Percentiles rank a stretch among this genome's conserved stretches.
Evolutionary conservation across 2,329 filamentous ascomycete species (phyloP).

Genomic region (Stemphylium vesicarium): DNA sequence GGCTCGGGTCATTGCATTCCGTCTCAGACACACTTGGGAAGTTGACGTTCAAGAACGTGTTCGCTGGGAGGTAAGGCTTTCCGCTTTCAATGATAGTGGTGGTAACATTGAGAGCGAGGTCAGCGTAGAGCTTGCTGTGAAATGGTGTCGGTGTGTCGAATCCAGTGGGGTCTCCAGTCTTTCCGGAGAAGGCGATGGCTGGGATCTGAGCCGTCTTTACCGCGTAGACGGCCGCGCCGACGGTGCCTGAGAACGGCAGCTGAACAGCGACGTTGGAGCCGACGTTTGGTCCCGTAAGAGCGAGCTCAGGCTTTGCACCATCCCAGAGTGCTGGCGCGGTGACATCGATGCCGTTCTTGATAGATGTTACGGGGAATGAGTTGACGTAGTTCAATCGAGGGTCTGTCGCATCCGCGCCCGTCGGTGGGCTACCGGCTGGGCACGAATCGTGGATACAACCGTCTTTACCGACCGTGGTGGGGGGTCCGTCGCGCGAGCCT

Average conservation of each 20-base stretch:
- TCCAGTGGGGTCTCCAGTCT: conserved; percentile 56
- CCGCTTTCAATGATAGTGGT: conserved; percentile 62
- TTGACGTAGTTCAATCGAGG: conserved; percentile 74
- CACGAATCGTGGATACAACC: conserved; percentile 70
- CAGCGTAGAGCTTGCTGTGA: conserved; percentile 67
- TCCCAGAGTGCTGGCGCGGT: conserved; percentile 63
- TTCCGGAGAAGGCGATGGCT: conserved; percentile 71
- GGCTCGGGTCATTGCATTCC: conserved; percentile 57
- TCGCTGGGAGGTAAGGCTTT: conserved; percentile 66
- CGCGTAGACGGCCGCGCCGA: conserved; percentile 69
- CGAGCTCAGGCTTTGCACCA: conserved; percentile 62
- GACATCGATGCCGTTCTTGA: conserved; percentile 66
- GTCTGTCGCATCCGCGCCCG: conserved; percentile 63
- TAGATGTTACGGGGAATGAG: conserved; percentile 68
- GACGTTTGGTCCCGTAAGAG: conserved; percentile 69
- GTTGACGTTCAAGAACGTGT: conserved; percentile 73
- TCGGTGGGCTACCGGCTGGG: conserved; percentile 60
- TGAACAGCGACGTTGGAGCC: conserved; percentile 64
- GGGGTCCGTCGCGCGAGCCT: conserved; percentile 62
- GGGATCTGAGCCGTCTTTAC: conserved; percentile 62
- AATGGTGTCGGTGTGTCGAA: conserved; percentile 60
- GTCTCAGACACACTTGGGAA: conserved; percentile 61
- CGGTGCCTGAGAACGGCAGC: conserved; percentile 68
- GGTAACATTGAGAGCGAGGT: conserved; percentile 66
- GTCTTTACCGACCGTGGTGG: conserved; percentile 53